Base-by-base conservation (phyloP, 495 filamentous ascomycete genomes). In the Copromyces sp. region DNA sequence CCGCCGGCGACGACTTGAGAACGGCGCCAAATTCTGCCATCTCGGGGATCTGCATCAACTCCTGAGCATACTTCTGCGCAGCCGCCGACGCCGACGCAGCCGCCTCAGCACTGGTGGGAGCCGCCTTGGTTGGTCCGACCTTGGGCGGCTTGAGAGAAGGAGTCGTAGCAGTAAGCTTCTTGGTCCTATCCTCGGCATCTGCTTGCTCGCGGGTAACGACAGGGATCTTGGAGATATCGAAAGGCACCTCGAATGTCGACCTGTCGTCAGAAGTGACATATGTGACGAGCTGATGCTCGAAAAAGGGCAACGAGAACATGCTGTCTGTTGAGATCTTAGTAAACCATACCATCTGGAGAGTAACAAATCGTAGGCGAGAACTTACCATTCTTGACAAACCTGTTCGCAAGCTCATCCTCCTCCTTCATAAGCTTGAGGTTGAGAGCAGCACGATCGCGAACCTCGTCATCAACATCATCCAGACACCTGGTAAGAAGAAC, bases 401-500 rank as follows among this genome's bases (percentile, higher is more conserved):
- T 87, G 24, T 89, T 85, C 3, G 94, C 94, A 79, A 93, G 83
- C 59, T 94, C 93, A 80, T 97, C 94, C 71, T 91, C 86, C 78
- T 95, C 92, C 71, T 93, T 88, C 79, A 99, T 98, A 70, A 99
- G 85, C 74, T 93, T 86, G 71, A 99, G 84, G 78, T 97, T 98
- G 42, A 98, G 85, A 6, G 94, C 95, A 53, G 96, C 95, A 77
- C 95, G 93, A 80, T 99, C 95, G 47, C 95, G 90, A 61, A 98
- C 96, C 83, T 99, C 95, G 77, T 99, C 95, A 83, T 99, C 95
- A 9, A 92, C 94, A 81, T 99, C 95, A 82, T 99, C 95, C 74
- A 98, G 84, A 81, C 96, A 98, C 74, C 96, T 87, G 37, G 93
- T 95, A 47, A 99, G 90, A 71, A 99, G 87, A 71, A 98, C 96